These are phyloP conservation scores for Volutella citrinella DNA, from an alignment of 2,329 filamentous ascomycete genomes.

Conservation along the genomic window DNA sequence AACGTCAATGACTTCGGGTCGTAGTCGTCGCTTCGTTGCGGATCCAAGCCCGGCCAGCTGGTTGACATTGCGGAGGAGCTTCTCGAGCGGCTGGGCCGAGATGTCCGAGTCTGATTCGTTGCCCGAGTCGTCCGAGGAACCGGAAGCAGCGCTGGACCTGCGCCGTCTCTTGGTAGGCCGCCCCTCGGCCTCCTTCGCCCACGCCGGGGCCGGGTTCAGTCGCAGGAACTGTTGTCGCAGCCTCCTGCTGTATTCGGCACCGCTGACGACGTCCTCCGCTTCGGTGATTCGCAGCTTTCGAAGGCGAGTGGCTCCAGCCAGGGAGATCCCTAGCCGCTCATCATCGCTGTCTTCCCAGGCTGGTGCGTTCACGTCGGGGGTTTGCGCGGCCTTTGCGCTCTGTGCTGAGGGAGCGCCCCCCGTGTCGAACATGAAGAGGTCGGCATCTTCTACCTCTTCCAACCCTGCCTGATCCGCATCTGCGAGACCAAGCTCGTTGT, in stretches of 20 bases:
- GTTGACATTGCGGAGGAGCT: constrained; percentile 72
- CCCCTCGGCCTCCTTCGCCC: constrained; percentile 52
- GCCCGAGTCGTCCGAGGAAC: constrained; percentile 51
- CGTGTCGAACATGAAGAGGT: constrained; percentile 82
- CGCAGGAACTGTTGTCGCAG: constrained; percentile 73
- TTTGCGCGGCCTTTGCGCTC: constrained; percentile 22
- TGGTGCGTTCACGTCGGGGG: constrained; percentile 41
- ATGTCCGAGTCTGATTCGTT: constrained; percentile 57
- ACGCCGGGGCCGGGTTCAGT: constrained; percentile 58
- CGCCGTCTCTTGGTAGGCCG: constrained; percentile 50
- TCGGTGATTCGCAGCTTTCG: constrained; percentile 80
- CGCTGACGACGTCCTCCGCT: constrained; percentile 80
- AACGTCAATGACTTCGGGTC: constrained; percentile 86
- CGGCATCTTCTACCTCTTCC: constrained; percentile 68
- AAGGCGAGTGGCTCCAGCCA: constrained; percentile 71
- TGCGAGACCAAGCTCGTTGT: constrained; percentile 26
- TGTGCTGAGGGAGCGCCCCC: constrained; percentile 43
- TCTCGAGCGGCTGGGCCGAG: constrained; percentile 74
- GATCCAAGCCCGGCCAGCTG: constrained; percentile 57
- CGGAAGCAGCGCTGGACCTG: constrained; percentile 51
- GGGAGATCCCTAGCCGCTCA: constrained; percentile 78
- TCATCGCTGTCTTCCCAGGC: constrained; percentile 97
- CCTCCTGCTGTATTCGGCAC: constrained; percentile 78
- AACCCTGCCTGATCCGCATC: constrained; percentile 51
- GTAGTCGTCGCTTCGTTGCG: constrained; percentile 66